These are phyloP conservation scores for Cardamine occulta DNA, from an alignment of 345 rosid genomes.

Conservation along the genomic window DNA sequence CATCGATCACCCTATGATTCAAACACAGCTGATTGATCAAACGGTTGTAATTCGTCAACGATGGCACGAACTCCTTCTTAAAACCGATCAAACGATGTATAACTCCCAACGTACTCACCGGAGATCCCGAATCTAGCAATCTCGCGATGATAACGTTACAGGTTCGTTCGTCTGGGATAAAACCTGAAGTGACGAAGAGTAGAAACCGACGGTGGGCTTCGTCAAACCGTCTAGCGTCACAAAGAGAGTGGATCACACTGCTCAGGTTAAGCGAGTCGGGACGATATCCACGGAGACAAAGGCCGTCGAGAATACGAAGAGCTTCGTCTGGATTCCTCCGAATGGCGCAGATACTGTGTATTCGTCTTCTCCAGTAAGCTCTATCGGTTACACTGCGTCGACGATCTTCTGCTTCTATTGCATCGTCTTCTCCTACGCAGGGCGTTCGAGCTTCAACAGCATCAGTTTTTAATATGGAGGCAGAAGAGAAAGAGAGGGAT, in stretches of 20 bases:
- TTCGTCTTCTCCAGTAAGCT: constrained; percentile 59
- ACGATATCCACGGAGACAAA: constrained; percentile 58
- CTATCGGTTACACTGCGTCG: constrained; percentile 47
- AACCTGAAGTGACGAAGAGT: constrained; percentile 51
- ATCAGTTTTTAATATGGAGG: neutral
- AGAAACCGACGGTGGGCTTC: constrained; percentile 70
- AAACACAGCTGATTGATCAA: constrained; percentile 70
- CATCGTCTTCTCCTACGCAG: constrained; percentile 29
- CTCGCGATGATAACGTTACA: constrained; percentile 75
- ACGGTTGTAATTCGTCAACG: constrained; percentile 71
- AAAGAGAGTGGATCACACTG: constrained; percentile 77
- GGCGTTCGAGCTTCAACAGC: neutral
- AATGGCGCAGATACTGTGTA: constrained; percentile 60
- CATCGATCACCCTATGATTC: constrained; percentile 49
- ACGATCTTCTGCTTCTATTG: constrained; percentile 41
- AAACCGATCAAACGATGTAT: constrained; percentile 50
- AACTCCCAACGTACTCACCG: constrained; percentile 50
- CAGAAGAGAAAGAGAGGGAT: constrained; percentile 16
- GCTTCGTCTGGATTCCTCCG: constrained; percentile 56
- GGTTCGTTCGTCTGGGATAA: constrained; percentile 70
- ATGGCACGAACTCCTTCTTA: constrained; percentile 70
- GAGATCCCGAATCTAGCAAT: constrained; percentile 61
- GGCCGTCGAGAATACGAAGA: constrained; percentile 51
- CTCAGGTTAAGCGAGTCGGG: constrained; percentile 65
- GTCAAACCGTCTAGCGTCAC: constrained; percentile 55